A percentile compares a stretch with the other conserved stretches of the same genome.
phyloP scores from a whole-genome alignment of 139 green algal genomes.

The Dunaliella sp. region DNA sequence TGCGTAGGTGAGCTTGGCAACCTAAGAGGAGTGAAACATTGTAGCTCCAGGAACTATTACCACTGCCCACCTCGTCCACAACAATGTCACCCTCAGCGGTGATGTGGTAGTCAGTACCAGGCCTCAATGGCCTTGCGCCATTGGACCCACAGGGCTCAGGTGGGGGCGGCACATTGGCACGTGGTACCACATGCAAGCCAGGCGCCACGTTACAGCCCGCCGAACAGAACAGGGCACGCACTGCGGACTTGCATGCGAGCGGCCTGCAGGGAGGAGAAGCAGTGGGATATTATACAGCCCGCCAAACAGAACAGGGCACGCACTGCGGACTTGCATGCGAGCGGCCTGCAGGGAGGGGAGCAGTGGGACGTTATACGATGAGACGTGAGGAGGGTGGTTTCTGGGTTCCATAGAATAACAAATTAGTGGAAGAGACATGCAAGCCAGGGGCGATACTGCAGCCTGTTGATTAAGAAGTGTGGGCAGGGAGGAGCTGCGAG shows the following conservation, averaged over 20 bases:
- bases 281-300: no score
- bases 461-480: no score
- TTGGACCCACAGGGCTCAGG: neutral
- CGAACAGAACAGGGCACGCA: conserved; percentile 10
- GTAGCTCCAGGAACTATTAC: no score
- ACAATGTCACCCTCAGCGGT: neutral
- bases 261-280: conserved; percentile 9
- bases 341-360: conserved; percentile 13
- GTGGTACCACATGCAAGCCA: conserved; percentile 6
- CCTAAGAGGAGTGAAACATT: no score
- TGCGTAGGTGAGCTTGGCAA: no score
- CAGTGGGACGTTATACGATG: no score
- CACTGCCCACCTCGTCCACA: conserved; percentile 1
- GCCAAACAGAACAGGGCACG: conserved; percentile 4
- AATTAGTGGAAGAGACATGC: no score
- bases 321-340: conserved; percentile 45
- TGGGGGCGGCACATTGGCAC: conserved; percentile 5
- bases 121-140: neutral
- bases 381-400: no score
- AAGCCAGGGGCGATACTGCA: no score
- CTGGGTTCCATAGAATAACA: no score
- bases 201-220: conserved; percentile 1
- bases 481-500: no score
- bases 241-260: conserved; percentile 44
- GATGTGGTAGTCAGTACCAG: neutral